Evolutionary conservation across 1,139 yeast genomes (phyloP).

Genomic region (Saccharomyces uvarum): DNA sequence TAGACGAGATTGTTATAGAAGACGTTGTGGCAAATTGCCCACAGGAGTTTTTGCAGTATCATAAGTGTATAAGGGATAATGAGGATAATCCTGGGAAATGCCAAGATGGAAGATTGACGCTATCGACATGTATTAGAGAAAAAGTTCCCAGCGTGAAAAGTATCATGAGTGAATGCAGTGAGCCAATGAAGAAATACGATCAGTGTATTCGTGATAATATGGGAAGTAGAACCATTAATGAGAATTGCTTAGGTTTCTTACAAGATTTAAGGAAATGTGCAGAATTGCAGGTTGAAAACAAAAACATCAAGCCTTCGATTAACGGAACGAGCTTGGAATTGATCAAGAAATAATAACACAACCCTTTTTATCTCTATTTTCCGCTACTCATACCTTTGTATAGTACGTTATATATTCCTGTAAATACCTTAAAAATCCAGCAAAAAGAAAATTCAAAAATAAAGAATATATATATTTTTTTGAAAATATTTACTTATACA

Average conservation of each 20-base stretch:
- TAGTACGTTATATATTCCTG: neutral
- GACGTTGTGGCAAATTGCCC: constrained; percentile 33
- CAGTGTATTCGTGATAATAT: constrained; percentile 24
- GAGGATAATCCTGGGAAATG: constrained; percentile 30
- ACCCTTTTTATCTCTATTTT: neutral
- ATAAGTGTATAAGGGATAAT: constrained; percentile 30
- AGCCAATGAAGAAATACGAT: constrained; percentile 27
- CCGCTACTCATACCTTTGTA: neutral
- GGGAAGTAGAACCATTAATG: constrained; percentile 18
- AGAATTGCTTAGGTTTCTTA: constrained; percentile 17
- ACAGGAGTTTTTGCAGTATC: constrained; percentile 30
- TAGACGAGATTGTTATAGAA: constrained; percentile 23
- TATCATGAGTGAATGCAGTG: constrained; percentile 27
- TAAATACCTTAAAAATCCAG: neutral
- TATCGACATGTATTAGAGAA: constrained; percentile 26
- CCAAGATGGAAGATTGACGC: constrained; percentile 23
- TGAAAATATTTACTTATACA: neutral
- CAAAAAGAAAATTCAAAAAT: neutral
- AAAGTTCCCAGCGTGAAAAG: constrained; percentile 32
- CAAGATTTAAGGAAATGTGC: constrained; percentile 20
- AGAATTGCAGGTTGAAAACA: constrained; percentile 12
- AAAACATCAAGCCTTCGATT: constrained; percentile 16
- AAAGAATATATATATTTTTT: neutral
- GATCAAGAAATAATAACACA: neutral
- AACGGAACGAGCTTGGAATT: constrained; percentile 6